Base-by-base conservation (phyloP, 2,329 filamentous ascomycete genomes). In the Cordyceps militaris region DNA sequence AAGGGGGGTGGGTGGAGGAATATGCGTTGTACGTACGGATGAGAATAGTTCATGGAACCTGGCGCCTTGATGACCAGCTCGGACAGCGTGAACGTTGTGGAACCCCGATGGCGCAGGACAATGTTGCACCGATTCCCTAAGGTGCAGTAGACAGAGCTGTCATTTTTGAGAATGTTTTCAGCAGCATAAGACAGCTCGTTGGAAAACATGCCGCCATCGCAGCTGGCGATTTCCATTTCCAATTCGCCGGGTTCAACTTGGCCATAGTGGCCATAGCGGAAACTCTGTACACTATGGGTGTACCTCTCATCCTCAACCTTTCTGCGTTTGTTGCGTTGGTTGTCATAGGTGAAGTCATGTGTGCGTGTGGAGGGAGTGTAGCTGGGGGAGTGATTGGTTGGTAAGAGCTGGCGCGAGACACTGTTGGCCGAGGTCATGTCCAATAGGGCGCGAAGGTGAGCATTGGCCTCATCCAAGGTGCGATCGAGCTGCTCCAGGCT, bases 51-150 rank as follows among this genome's bases (percentile, higher is more conserved):
- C 62, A 69, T 70, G 44, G 81, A 76, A 36, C 85, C 84, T 0
- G 93, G 93, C 10, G 89, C 91, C 69, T 90, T 92, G 71, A 97
- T 95, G 62, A 95, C 80, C 51, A 97, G 75, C 73, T 93, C 93
- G 64, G 91, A 88, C 57, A 97, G 73, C 56, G 83, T 89, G 66
- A 97, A 97, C 0, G 88, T 83, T 2, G 88, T 87, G 38, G 85
- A 85, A 46, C 89, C 91, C 63, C 88, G 85, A 69, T 97, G 93
- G 59, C 84, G 83, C 58, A 97, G 73, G 13, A 97, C 79, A 64
- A 97, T 84, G 67, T 96, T 96, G 74, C 91, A 97, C 59, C 85
- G 83, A 61, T 88, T 88, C n/a, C 84, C 86, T 69, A 93, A 89
- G 38, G 91, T 96, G 72, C 91, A 95, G 69, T 97, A 97, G 2